A percentile compares a stretch with the other conserved stretches of the same genome.
These are phyloP conservation scores for Hortiboletus campestris DNA, from an alignment of 768 basidiomycete genomes.

Conservation along the genomic window DNA sequence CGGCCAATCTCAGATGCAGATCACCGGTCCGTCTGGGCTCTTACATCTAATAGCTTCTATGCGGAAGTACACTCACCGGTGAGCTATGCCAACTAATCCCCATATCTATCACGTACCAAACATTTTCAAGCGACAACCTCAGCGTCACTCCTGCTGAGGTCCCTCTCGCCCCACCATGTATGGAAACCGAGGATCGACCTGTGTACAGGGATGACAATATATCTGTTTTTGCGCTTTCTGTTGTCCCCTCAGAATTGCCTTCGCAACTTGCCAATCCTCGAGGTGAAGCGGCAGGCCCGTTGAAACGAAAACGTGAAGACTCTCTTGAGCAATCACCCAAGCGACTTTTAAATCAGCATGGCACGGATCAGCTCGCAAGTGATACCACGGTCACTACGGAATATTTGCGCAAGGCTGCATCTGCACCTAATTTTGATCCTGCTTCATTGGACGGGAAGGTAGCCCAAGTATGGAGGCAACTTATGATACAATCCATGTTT, in stretches of 20 bases:
- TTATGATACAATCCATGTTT: slow-evolving; percentile 62
- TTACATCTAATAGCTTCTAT: slow-evolving; percentile 68
- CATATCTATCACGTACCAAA: not conserved
- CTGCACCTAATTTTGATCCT: slow-evolving; percentile 27
- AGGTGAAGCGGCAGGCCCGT: not conserved
- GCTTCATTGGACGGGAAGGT: slow-evolving; percentile 38
- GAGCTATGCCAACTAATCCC: not conserved
- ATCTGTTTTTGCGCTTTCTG: slow-evolving; percentile 60
- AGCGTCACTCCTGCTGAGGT: slow-evolving; percentile 46
- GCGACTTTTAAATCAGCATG: slow-evolving; percentile 14
- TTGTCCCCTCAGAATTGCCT: slow-evolving; percentile 30
- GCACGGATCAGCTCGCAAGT: not conserved
- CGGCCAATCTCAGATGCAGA: slow-evolving; percentile 50
- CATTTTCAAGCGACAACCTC: slow-evolving; percentile 46
- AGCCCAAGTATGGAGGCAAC: slow-evolving; percentile 55
- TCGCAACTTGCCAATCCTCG: not conserved
- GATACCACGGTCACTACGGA: not conserved
- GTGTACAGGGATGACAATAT: slow-evolving; percentile 64
- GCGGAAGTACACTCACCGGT: slow-evolving; percentile 70
- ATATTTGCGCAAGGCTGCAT: slow-evolving; percentile 24
- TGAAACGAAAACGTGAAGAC: slow-evolving; percentile 45
- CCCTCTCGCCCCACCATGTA: slow-evolving; percentile 24
- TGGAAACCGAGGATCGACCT: slow-evolving; percentile 34
- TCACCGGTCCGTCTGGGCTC: slow-evolving; percentile 76
- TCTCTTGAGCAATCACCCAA: slow-evolving; percentile 42